Percentiles rank a stretch among this genome's conserved stretches.
Evolutionary conservation across 208 protist species (phyloP).

Genomic region (Blechomonas ayalai): DNA sequence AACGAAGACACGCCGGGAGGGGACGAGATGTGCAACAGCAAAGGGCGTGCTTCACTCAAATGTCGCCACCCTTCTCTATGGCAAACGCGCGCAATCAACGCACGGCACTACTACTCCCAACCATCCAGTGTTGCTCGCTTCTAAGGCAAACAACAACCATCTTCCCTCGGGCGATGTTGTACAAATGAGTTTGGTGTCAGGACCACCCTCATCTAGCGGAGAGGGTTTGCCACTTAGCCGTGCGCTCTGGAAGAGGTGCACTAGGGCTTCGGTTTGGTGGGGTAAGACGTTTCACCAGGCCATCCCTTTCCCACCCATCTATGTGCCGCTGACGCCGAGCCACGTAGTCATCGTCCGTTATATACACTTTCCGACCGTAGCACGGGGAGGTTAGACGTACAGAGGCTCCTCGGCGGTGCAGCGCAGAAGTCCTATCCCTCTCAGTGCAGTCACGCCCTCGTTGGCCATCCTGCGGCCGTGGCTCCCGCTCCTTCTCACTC

Average conservation of each 20-base stretch:
- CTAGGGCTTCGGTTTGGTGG: slow-evolving; percentile 34
- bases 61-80: too few species aligned
- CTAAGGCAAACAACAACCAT: too few species aligned
- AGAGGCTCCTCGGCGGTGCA: neutral
- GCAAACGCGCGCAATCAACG: too few species aligned
- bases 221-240: slow-evolving; percentile 43
- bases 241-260: slow-evolving; percentile 55
- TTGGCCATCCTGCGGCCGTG: slow-evolving; percentile 3
- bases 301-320: slow-evolving; percentile 47
- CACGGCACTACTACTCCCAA: too few species aligned
- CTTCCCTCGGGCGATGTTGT: too few species aligned
- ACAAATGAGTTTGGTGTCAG: too few species aligned
- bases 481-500: neutral
- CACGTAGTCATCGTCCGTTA: slow-evolving; percentile 71
- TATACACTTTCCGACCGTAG: slow-evolving; percentile 70
- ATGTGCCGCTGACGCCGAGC: slow-evolving; percentile 44
- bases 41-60: too few species aligned
- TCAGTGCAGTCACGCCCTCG: neutral
- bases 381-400: slow-evolving; percentile 7
- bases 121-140: too few species aligned
- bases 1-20: too few species aligned
- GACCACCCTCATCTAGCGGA: too few species aligned
- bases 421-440: neutral
- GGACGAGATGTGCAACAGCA: too few species aligned
- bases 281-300: slow-evolving; percentile 25